Evolutionary conservation across 192 early-diverging fungal genomes (phyloP), one percentile per base, ranked within the genome.

Genomic region (Umbelopsis sp.): DNA sequence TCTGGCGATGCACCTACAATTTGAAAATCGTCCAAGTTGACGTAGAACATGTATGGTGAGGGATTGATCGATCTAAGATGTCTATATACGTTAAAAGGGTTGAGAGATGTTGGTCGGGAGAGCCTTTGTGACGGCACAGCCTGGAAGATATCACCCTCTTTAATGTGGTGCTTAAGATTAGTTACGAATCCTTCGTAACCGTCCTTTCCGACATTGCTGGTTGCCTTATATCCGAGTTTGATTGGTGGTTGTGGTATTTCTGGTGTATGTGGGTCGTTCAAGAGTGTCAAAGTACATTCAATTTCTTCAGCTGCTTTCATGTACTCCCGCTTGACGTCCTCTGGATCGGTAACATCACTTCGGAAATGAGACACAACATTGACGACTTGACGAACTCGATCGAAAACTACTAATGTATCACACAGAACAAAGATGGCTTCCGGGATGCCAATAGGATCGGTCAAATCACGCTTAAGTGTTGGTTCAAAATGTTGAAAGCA

Each of bases 31-130:
- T 91, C 89, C 55, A 99, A 81, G 74, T 98, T 90, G 71, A 99
- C 87, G 79, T 98, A 99, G 77, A 99, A 99, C 96, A 99, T 97
- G 80, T 99, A 99, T 21, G 98, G 98, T 8, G 96, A 98, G n/a
- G 98, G 98, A 75, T 98, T 99, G 53, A 98, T 81, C 20, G 91
- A 94, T 61, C 98, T 87, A 68, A 99, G 83, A 67, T 96, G 91
- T 46, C 98, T 87, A 82, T 99, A 99, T 25, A 96, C 95, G 78
- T 99, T 99, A 83, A 99, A 98, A 12, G 98, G 97, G 79, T 99
- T 94, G 49, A 99, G 78, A 4, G 89, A 76, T 11, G 98, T 98
- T 16, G 86, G 85, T 49, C 94, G 94, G 25, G 90, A 86, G 68
- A 98, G 81, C 44, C 98, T 84, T 79, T 98, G 98, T 0, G 92